phyloP scores from a whole-genome alignment of 352 stramenopile genomes.

The Thalassiosira mediterranea region DNA sequence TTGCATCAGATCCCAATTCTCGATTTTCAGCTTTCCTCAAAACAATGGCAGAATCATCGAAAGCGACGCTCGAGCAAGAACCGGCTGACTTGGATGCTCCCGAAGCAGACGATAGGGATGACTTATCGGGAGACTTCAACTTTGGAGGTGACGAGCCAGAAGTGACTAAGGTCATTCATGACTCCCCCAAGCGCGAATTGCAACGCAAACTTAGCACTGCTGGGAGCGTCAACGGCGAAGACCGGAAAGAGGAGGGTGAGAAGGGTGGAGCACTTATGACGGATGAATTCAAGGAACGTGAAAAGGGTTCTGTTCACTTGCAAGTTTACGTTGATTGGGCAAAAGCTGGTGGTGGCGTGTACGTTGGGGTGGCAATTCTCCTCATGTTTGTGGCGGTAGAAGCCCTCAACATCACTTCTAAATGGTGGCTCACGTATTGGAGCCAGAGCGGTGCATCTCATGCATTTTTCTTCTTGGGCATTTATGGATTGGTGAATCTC shows the following conservation, averaged over 20 bases:
- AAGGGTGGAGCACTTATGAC: slow-evolving; percentile 53
- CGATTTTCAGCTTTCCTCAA: slow-evolving; percentile 70
- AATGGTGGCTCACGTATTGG: slow-evolving; percentile 95
- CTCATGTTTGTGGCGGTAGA: slow-evolving; percentile 87
- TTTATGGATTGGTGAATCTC: slow-evolving; percentile 67
- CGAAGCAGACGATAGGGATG: slow-evolving; percentile 71
- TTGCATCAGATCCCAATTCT: slow-evolving; percentile 75
- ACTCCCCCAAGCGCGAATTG: not conserved
- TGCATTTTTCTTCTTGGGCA: slow-evolving; percentile 64
- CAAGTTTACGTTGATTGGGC: slow-evolving; percentile 80
- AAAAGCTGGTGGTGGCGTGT: slow-evolving; percentile 73
- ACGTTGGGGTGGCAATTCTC: slow-evolving; percentile 64
- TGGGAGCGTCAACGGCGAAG: not conserved
- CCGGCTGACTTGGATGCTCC: not conserved
- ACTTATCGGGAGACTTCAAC: slow-evolving; percentile 53
- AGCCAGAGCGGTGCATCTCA: slow-evolving; percentile 86
- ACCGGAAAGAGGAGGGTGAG: slow-evolving; percentile 4
- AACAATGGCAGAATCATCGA: slow-evolving; percentile 63
- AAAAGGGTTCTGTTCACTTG: slow-evolving; percentile 67
- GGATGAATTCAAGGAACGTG: slow-evolving; percentile 66
- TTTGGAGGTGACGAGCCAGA: slow-evolving; percentile 42
- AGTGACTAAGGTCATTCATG: slow-evolving; percentile 30
- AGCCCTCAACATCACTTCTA: slow-evolving; percentile 86
- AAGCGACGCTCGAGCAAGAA: slow-evolving; percentile 1
- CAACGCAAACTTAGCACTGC: no score